Conservation (phyloP, 768 basidiomycete genomes). For the Lentinula lateritia region DNA sequence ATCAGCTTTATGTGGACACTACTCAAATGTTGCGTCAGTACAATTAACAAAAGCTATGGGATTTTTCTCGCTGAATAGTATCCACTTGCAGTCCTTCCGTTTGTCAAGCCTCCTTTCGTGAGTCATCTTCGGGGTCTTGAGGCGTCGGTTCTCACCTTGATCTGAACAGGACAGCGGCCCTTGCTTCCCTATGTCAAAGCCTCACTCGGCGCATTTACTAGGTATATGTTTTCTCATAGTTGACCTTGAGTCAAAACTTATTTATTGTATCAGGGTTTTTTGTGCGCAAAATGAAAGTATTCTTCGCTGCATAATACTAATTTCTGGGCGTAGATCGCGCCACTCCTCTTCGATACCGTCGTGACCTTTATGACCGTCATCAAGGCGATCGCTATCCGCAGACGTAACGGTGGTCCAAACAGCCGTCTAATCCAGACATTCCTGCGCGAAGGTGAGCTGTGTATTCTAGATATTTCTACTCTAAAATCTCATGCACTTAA, state of each 20-base stretch:
- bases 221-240: constrained; percentile 36
- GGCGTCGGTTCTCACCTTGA: not conserved
- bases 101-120: constrained; percentile 59
- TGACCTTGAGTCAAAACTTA: constrained; percentile 7
- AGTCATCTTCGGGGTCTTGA: constrained; percentile 15
- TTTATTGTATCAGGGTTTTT: constrained; percentile 41
- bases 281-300: constrained; percentile 21
- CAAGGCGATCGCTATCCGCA: constrained; percentile 74
- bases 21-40: constrained; percentile 66
- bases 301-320: not conserved
- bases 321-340: constrained; percentile 54
- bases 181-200: constrained; percentile 78
- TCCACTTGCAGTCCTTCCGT: constrained; percentile 48
- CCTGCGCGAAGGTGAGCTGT: constrained; percentile 60
- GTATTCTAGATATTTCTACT: not conserved
- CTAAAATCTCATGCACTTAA: not conserved
- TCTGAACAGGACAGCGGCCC: constrained; percentile 47
- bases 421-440: constrained; percentile 82
- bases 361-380: constrained; percentile 77
- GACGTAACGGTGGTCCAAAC: constrained; percentile 68
- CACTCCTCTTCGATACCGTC: constrained; percentile 74
- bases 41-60: not conserved
- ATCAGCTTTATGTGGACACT: constrained; percentile 76
- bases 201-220: constrained; percentile 77
- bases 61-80: not conserved